phyloP scores from a whole-genome alignment of 208 protist genomes.

The Strigomonas galati region DNA sequence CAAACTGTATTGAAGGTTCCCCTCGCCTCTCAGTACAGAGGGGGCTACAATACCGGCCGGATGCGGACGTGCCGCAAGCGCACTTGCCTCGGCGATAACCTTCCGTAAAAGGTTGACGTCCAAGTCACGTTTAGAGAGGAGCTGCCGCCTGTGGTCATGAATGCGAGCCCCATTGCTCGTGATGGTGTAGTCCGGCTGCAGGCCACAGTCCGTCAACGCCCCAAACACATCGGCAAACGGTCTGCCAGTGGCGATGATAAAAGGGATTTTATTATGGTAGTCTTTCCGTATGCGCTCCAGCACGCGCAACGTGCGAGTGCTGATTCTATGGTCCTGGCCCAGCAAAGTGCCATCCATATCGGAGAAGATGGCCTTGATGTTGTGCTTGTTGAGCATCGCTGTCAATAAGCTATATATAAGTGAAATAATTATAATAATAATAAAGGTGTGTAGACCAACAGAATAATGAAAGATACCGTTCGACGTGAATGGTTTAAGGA shows the following conservation, averaged over 20 bases:
- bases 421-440: conserved; percentile 9
- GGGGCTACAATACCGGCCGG: too few relatives aligned
- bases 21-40: neutral
- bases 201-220: conserved; percentile 20
- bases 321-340: conserved; percentile 30
- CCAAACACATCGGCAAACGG: conserved; percentile 31
- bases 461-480: neutral
- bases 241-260: conserved; percentile 36
- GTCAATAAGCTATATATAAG: neutral
- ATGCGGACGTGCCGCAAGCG: too few relatives aligned
- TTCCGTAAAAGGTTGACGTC: conserved; percentile 10
- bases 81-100: neutral
- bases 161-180: conserved; percentile 44
- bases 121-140: conserved; percentile 14
- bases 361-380: conserved; percentile 43
- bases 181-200: conserved; percentile 36
- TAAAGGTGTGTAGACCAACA: neutral
- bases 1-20: neutral
- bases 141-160: conserved; percentile 14
- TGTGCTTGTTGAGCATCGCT: neutral
- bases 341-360: conserved; percentile 79
- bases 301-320: conserved; percentile 29
- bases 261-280: neutral
- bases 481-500: neutral
- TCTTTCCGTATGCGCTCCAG: conserved; percentile 18